Evolutionary conservation across 371 early-diverging fungal species (phyloP), one percentile per base, ranked within the genome.

Genomic region (Mucor racemosus): DNA sequence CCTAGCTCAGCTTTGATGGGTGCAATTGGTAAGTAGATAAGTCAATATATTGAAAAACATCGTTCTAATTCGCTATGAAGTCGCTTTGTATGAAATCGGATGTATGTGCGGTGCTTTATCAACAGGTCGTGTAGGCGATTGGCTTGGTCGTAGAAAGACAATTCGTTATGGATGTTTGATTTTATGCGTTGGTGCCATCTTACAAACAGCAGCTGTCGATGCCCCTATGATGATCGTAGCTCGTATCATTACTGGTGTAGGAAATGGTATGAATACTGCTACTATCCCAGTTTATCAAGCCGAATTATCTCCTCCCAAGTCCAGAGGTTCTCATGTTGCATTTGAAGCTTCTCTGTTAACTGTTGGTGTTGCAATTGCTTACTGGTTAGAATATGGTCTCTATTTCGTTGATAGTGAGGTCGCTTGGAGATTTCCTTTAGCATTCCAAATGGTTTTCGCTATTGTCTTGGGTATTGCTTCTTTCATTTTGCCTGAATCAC

Each of bases 241-340:
- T 54, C 78, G 86, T 50, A 84, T 86, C 34, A 67, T 85, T 61
- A 76, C 82, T 55, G 87, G 87, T 68, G 74, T 84, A 36, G 87
- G 87, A 11, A 85, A 85, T 40, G 81, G 79, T 60, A 76, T 84
- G 71, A 82, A 78, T 50, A 81, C 84, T 1, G 77, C 82, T 36
- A 77, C 86, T 4, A 78, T 79, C 33, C 86, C 86, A 26, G 77
- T 84, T 9, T 83, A 81, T 58, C 78, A 82, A 41, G 74, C 79
- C 11, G 86, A 85, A 71, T 60, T 85, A 7, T 72, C 83, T 14
- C 86, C 82, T 31, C 86, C 86, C 9, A 74, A 73, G 35, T 72
- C 72, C n/a, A 67, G 79, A 44, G 79, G 79, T 17, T 69, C 79
- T 33, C 74, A 76, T 39, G 74, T 78, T 31, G 69, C 68, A n/a